Evolutionary conservation across 1,284 basidiomycete species (phyloP).

Genomic region (Agroathelia rolfsii): DNA sequence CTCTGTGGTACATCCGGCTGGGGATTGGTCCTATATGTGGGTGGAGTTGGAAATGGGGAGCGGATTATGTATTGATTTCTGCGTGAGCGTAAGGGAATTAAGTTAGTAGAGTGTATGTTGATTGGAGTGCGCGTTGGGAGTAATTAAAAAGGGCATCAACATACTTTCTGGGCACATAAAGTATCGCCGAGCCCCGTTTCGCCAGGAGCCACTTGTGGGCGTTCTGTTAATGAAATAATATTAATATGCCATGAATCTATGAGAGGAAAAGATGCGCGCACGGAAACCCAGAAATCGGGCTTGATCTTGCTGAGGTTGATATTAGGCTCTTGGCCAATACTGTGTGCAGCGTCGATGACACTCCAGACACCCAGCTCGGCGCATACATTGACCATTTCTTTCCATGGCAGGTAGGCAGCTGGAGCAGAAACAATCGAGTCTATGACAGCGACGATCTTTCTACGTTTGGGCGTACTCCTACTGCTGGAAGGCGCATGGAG

Average conservation of each 20-base stretch:
- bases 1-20: constrained; percentile 20
- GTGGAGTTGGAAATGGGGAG: constrained; percentile 67
- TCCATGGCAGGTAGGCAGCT: constrained; percentile 72
- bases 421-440: constrained; percentile 69
- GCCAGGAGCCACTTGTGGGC: constrained; percentile 78
- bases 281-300: constrained; percentile 78
- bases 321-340: constrained; percentile 57
- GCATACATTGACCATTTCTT: constrained; percentile 63
- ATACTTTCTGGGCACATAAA: constrained; percentile 74
- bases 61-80: constrained; percentile 76
- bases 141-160: constrained; percentile 8
- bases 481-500: constrained; percentile 22
- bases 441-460: constrained; percentile 61
- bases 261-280: constrained; percentile 24
- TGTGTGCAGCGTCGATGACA: constrained; percentile 80
- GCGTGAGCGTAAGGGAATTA: constrained; percentile 1
- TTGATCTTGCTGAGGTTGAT: constrained; percentile 49
- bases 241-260: too few relatives aligned
- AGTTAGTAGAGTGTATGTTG: constrained; percentile 7
- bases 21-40: constrained; percentile 42
- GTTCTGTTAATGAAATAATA: too few relatives aligned
- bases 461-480: constrained; percentile 14
- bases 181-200: constrained; percentile 60
- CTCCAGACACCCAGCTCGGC: constrained; percentile 58
- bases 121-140: neutral